Percentiles rank a stretch among this genome's conserved stretches.
Evolutionary conservation across 1,139 yeast genomes (phyloP).

Genomic region (Blastobotrys persicus): DNA sequence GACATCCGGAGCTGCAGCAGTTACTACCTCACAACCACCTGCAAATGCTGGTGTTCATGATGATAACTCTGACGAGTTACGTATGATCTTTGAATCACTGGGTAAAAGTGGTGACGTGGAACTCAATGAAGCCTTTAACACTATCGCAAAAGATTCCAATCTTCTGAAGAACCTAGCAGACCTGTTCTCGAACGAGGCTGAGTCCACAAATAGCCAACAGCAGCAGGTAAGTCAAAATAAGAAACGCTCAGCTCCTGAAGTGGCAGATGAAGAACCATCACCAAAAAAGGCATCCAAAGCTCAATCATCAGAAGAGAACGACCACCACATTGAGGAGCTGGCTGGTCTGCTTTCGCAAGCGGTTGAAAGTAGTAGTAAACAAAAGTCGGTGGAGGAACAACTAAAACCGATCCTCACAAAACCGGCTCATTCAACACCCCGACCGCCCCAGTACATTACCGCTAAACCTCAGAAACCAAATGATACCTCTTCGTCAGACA

Average conservation of each 20-base stretch:
- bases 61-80: slow-evolving; percentile 3
- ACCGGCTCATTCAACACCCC: slow-evolving; percentile 11
- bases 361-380: slow-evolving; percentile 8
- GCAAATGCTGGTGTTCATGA: not conserved
- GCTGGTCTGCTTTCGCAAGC: slow-evolving; percentile 16
- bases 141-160: slow-evolving; percentile 31
- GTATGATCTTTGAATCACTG: slow-evolving; percentile 12
- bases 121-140: slow-evolving; percentile 29
- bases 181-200: slow-evolving; percentile 4
- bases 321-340: slow-evolving; percentile 16
- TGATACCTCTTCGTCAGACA: not conserved
- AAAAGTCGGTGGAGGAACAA: not conserved
- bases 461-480: not conserved
- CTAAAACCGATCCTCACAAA: not conserved
- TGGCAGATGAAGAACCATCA: not conserved
- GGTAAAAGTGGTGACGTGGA: slow-evolving; percentile 8
- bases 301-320: slow-evolving; percentile 3
- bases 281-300: not conserved
- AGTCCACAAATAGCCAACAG: not conserved
- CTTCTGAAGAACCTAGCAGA: slow-evolving; percentile 25
- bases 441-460: slow-evolving; percentile 26
- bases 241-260: not conserved
- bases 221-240: not conserved
- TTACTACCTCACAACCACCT: not conserved
- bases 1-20: not conserved